Percentiles rank a stretch among this genome's conserved stretches.
Conservation (phyloP, 2,329 filamentous ascomycete genomes). For the Westerdykella ornata region DNA sequence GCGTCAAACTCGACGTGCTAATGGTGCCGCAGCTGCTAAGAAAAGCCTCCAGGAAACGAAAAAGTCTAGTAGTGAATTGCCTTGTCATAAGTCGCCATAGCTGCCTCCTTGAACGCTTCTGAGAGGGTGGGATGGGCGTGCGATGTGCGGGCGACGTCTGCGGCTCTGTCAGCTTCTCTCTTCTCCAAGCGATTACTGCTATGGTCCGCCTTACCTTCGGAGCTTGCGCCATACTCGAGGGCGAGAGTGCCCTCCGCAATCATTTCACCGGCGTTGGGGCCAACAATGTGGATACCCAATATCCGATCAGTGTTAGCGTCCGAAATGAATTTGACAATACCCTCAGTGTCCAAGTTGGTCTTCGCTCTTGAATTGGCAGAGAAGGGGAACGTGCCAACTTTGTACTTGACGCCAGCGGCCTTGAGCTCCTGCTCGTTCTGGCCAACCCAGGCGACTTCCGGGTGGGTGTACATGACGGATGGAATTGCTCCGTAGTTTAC, state of each 20-base stretch:
- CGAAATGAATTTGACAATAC: conserved; percentile 92
- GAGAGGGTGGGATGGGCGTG: conserved; percentile 94
- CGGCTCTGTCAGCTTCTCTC: conserved; percentile 11
- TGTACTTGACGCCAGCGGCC: conserved; percentile 82
- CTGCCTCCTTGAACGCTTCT: conserved; percentile 99
- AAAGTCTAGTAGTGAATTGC: conserved; percentile 77
- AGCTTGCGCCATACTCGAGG: conserved; percentile 91
- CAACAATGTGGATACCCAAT: conserved; percentile 92
- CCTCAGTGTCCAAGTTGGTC: conserved; percentile 95
- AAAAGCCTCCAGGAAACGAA: conserved; percentile 20
- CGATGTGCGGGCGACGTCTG: conserved; percentile 61
- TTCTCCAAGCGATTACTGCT: neutral
- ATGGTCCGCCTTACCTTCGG: conserved; percentile 64
- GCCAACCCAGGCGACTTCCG: conserved; percentile 97
- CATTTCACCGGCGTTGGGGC: conserved; percentile 96
- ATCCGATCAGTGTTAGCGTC: conserved; percentile 96
- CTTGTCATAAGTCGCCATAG: conserved; percentile 94
- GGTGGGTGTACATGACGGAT: conserved; percentile 99
- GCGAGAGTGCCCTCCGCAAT: conserved; percentile 95
- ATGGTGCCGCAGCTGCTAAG: conserved; percentile 20
- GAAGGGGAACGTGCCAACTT: conserved; percentile 91
- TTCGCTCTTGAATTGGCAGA: conserved; percentile 96
- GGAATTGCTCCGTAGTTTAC: conserved; percentile 99
- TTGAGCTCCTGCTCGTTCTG: conserved; percentile 97
- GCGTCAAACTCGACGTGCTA: conserved; percentile 29